Evolutionary conservation across 2,329 filamentous ascomycete genomes (phyloP).

Genomic region (Blastomyces silverae): DNA sequence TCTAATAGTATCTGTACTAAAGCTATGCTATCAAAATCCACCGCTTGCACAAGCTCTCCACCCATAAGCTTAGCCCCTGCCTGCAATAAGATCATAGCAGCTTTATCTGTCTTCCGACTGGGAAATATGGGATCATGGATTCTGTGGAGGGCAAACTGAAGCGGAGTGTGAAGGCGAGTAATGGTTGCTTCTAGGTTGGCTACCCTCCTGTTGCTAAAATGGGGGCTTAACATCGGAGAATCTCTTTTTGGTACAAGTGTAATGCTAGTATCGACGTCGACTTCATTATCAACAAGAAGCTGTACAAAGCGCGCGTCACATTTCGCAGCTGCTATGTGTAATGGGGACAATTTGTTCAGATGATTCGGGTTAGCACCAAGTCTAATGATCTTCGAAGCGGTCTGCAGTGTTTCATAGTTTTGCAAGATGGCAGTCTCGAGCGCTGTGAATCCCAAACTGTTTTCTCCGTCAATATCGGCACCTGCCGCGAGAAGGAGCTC

Average conservation of each 20-base stretch:
- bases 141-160: conserved; percentile 6
- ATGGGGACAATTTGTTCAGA: conserved; percentile 10
- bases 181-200: background rate
- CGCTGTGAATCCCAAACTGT: background rate
- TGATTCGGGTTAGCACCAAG: conserved; percentile 2
- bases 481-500: conserved; percentile 7
- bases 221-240: background rate
- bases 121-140: too few species aligned
- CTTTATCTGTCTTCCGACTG: background rate
- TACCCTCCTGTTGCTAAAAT: background rate
- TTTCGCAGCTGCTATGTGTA: conserved; percentile 8
- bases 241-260: background rate
- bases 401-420: background rate
- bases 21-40: background rate
- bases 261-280: background rate
- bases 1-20: conserved; percentile 2
- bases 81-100: conserved; percentile 3
- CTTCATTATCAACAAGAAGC: conserved; percentile 8
- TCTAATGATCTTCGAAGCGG: background rate
- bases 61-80: conserved; percentile 5
- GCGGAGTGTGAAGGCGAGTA: conserved; percentile 3
- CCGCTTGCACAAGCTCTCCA: conserved; percentile 7
- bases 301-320: background rate
- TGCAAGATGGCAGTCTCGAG: background rate
- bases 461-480: conserved; percentile 4